Conservation (phyloP, 495 filamentous ascomycete genomes). For the Neurospora terricola region DNA sequence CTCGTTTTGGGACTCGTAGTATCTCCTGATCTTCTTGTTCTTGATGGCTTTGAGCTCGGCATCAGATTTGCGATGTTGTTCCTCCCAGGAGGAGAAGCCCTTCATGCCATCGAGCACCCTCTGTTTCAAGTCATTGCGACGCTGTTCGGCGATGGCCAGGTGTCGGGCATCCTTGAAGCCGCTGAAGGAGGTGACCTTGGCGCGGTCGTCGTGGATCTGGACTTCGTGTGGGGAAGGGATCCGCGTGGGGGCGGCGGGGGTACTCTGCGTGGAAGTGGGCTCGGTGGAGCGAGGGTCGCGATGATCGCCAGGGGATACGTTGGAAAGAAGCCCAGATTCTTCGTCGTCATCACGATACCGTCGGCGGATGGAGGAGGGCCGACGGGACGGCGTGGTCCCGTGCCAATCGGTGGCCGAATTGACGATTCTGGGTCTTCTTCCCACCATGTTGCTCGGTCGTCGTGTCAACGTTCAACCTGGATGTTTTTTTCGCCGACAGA, state of each 20-base stretch:
- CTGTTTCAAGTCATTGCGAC: constrained; percentile 26
- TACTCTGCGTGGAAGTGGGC: neutral
- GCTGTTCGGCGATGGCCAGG: constrained; percentile 4
- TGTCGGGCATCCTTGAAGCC: constrained; percentile 2
- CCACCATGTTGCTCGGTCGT: neutral
- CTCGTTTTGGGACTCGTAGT: constrained; percentile 42
- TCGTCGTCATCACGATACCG: neutral
- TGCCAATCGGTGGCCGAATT: neutral
- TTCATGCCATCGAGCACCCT: constrained; percentile 29
- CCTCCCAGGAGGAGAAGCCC: constrained; percentile 22
- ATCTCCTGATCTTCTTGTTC: constrained; percentile 35
- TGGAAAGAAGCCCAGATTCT: neutral
- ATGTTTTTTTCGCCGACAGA: neutral
- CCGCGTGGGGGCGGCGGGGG: neutral
- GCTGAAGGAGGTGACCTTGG: neutral
- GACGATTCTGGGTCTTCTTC: constrained; percentile 1
- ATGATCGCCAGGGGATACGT: neutral
- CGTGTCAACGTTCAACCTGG: neutral
- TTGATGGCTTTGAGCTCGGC: constrained; percentile 37
- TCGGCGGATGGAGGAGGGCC: neutral
- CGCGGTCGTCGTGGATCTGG: neutral
- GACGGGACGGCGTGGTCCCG: neutral
- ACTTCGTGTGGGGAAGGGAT: neutral
- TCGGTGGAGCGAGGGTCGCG: neutral
- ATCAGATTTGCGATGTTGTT: constrained; percentile 33